These are phyloP conservation scores for Cryptosporidium ubiquitum DNA, from an alignment of 169 alveolate genomes.

Conservation along the genomic window DNA sequence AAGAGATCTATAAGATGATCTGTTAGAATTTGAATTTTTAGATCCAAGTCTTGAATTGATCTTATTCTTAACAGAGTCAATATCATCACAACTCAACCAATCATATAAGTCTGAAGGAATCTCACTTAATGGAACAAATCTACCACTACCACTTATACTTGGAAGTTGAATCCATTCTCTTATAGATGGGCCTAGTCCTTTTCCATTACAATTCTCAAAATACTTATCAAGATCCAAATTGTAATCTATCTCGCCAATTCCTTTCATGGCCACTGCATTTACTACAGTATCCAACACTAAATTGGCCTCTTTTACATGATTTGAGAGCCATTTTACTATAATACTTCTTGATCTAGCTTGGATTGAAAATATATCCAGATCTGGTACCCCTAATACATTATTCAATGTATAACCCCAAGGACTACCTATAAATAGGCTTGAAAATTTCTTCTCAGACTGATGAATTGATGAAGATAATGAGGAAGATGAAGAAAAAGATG, in stretches of 20 bases:
- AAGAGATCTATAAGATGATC: background rate
- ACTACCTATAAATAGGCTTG: constrained; percentile 14
- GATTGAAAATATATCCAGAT: constrained; percentile 20
- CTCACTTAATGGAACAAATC: constrained; percentile 64
- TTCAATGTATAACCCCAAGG: constrained; percentile 59
- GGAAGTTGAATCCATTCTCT: constrained; percentile 69
- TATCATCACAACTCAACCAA: constrained; percentile 45
- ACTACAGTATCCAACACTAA: constrained; percentile 50
- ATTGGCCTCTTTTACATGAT: constrained; percentile 31
- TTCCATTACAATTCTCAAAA: background rate
- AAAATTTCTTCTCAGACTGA: background rate
- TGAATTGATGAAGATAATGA: background rate
- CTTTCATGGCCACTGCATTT: constrained; percentile 37
- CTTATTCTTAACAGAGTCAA: background rate
- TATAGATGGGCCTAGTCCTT: constrained; percentile 3
- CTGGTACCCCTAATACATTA: constrained; percentile 40
- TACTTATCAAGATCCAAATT: background rate
- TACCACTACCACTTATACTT: constrained; percentile 39
- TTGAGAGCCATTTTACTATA: constrained; percentile 26
- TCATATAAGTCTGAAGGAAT: constrained; percentile 63
- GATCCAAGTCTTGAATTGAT: background rate
- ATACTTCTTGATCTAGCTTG: constrained; percentile 52
- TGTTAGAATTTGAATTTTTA: background rate
- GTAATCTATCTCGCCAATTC: constrained; percentile 16
- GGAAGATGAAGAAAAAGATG: background rate